Conservation (phyloP, 208 protist genomes). For the Leishmania lainsoni region DNA sequence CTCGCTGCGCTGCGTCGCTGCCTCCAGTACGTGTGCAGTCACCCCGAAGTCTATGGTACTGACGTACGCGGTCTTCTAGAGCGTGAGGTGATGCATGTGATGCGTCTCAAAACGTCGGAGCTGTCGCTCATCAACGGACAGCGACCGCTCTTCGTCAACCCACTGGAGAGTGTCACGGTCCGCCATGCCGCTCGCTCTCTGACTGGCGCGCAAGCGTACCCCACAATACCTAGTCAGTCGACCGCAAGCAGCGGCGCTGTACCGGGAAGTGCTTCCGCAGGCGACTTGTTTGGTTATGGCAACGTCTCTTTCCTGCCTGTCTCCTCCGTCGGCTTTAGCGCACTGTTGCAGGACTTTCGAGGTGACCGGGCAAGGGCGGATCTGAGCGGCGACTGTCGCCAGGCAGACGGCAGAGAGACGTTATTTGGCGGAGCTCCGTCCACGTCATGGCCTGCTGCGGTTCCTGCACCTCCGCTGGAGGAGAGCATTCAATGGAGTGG, state of each 20-base stretch:
- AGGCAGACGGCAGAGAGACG: not conserved
- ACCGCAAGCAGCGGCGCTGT: not conserved
- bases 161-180: constrained; percentile 13
- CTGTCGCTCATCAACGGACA: constrained; percentile 41
- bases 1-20: constrained; percentile 74
- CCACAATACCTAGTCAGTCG: not conserved
- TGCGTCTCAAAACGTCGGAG: constrained; percentile 82
- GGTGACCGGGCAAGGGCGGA: not conserved
- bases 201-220: not conserved
- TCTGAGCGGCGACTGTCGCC: not conserved
- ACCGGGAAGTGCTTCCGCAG: not conserved
- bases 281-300: constrained; percentile 44
- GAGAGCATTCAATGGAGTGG: constrained; percentile 43
- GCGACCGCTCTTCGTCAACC: constrained; percentile 20
- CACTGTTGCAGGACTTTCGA: constrained; percentile 28
- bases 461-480: not conserved
- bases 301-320: constrained; percentile 41
- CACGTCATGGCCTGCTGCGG: not conserved
- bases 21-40: constrained; percentile 71
- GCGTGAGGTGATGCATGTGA: constrained; percentile 74
- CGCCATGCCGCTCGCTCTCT: constrained; percentile 11
- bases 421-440: not conserved
- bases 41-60: constrained; percentile 81
- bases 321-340: constrained; percentile 38
- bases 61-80: constrained; percentile 70